These are phyloP conservation scores for Claviceps fusiformis DNA, from an alignment of 2,329 filamentous ascomycete genomes.

Conservation along the genomic window DNA sequence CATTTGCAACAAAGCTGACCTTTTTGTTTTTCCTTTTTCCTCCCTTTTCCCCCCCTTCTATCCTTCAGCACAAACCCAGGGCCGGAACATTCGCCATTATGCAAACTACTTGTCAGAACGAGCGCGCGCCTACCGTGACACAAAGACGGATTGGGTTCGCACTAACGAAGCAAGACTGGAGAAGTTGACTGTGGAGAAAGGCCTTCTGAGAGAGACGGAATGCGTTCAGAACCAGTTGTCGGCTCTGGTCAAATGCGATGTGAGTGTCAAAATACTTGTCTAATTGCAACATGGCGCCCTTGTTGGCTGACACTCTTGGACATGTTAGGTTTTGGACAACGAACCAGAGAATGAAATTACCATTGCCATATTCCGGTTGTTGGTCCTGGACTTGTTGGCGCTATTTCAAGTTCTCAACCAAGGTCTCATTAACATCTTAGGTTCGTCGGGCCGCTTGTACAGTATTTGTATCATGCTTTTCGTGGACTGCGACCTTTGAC, in stretches of 20 bases:
- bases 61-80: constrained; percentile 71
- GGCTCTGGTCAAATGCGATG: constrained; percentile 78
- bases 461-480: constrained; percentile 2
- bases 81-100: constrained; percentile 87
- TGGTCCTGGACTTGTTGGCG: constrained; percentile 79
- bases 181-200: constrained; percentile 79
- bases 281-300: background rate
- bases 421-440: constrained; percentile 90
- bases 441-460: constrained; percentile 34
- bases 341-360: constrained; percentile 96
- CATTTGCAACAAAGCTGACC: background rate
- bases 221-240: constrained; percentile 76
- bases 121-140: constrained; percentile 68
- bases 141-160: constrained; percentile 81
- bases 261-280: constrained; percentile 29
- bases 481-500: background rate
- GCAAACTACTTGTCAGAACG: constrained; percentile 74
- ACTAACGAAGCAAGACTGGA: constrained; percentile 72
- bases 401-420: constrained; percentile 95
- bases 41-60: background rate
- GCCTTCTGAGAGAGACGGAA: constrained; percentile 82
- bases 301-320: background rate
- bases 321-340: constrained; percentile 58
- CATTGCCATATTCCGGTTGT: constrained; percentile 77
- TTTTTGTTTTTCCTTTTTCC: background rate